Evolutionary conservation across 441 rosid genomes (phyloP), one percentile per base, ranked within the genome.

Genomic region (Aquilaria agallochum): DNA sequence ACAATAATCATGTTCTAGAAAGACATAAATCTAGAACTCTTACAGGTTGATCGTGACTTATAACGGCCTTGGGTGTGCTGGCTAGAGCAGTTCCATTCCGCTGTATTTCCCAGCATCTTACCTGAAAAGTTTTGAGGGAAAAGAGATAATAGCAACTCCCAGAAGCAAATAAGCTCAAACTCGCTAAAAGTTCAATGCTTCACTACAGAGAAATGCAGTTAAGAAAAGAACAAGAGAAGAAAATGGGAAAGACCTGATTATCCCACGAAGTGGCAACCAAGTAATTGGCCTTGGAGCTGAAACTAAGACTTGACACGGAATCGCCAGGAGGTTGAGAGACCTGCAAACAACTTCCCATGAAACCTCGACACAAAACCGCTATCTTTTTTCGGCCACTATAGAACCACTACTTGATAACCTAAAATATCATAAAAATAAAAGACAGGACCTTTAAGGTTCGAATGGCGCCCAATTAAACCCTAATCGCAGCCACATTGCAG

Each of bases 221-320:
- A 64, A 7, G 13, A 49, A 59, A 50, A 20, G 55, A 60, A 46
- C 31, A 42, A 67, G 42, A 2, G 6, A 48, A 55, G 58, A 53
- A 58, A 11, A 27, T 51, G 48, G 10, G 30, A 63, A 66, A 56
- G 62, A 95, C 99, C 96, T 95, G 99, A 72, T 89, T 95, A 81
- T 95, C 99, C 99, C 99, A 95, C 30, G 99, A 91, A 66, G 95
- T 89, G 12, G 96, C 96, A 50, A 91, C 81, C 70, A 95, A 85
- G 53, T 83, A 69, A 60, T 91, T 93, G 47, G 97, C 97, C 76
- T 83, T 86, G 8, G 99, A 90, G 76, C 99, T 91, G 76, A 94
- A 94, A 78, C 79, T 45, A 67, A 94, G 94, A 73, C 98, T 95
- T 0, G 97, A 89, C 64, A 92, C 76, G 2, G 97, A 89, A 74